phyloP scores from a whole-genome alignment of 371 early-diverging fungal genomes.

The Chytridium lagenaria region DNA sequence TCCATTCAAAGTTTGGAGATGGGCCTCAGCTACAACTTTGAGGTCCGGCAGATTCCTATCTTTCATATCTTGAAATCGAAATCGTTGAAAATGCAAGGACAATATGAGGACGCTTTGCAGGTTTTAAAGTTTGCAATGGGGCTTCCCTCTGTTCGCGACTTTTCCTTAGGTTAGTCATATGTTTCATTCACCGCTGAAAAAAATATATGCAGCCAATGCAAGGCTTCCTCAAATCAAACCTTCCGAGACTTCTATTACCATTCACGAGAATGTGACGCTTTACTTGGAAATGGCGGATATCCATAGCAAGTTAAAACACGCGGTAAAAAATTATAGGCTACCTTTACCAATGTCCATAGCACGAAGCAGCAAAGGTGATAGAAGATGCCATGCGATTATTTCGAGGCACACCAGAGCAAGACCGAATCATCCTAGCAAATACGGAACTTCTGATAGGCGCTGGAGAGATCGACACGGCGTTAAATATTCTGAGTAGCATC shows the following conservation, averaged over 20 bases:
- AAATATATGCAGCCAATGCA: not conserved
- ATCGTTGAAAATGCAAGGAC: constrained; percentile 40
- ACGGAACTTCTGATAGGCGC: constrained; percentile 39
- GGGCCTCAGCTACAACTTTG: constrained; percentile 55
- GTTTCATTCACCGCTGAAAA: too few relatives aligned
- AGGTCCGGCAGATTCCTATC: constrained; percentile 47
- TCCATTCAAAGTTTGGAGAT: constrained; percentile 51
- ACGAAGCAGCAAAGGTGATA: constrained; percentile 47
- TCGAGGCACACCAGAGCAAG: constrained; percentile 42
- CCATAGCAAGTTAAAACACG: constrained; percentile 43
- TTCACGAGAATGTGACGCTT: constrained; percentile 40
- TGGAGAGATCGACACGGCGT: constrained; percentile 48
- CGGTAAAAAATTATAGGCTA: constrained; percentile 18
- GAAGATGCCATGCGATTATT: constrained; percentile 48
- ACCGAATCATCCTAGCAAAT: constrained; percentile 48
- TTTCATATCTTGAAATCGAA: constrained; percentile 52
- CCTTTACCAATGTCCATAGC: constrained; percentile 10
- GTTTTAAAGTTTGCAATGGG: constrained; percentile 39
- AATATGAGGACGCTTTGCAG: constrained; percentile 47
- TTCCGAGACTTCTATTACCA: too few relatives aligned
- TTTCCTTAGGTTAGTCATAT: constrained; percentile 35
- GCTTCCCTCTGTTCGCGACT: constrained; percentile 44
- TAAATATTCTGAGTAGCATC: constrained; percentile 42
- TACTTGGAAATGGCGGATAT: constrained; percentile 49
- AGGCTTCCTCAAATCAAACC: constrained; percentile 1